Evolutionary conservation across 1,139 yeast genomes (phyloP).

Genomic region (Diutina rugosa): DNA sequence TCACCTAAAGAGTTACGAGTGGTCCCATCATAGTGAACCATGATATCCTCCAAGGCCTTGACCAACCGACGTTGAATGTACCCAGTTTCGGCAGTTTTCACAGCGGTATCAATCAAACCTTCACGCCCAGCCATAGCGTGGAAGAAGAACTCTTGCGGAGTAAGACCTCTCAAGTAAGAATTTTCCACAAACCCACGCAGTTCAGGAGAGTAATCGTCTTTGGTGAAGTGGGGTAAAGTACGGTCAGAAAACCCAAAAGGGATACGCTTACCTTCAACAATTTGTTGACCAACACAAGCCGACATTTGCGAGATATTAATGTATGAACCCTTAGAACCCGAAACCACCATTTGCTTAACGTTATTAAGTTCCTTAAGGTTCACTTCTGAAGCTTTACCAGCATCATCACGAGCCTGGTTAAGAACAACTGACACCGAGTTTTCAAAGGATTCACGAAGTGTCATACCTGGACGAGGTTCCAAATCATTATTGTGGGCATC

Average conservation of each 20-base stretch:
- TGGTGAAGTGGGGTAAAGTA: conserved; percentile 93
- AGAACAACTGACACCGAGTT: conserved; percentile 91
- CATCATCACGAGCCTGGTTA: conserved; percentile 98
- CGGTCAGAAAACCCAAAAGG: conserved; percentile 95
- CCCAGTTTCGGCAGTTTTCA: conserved; percentile 98
- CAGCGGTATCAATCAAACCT: conserved; percentile 98
- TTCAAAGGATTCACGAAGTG: conserved; percentile 94
- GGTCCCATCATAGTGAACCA: conserved; percentile 98
- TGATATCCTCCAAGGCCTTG: conserved; percentile 95
- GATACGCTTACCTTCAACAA: conserved; percentile 99
- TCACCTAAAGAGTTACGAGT: conserved; percentile 97
- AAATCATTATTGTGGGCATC: conserved; percentile 84
- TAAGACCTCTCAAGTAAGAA: conserved; percentile 91
- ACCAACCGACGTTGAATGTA: conserved; percentile 98
- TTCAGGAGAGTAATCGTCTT: conserved; percentile 97
- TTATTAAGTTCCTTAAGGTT: conserved; percentile 87
- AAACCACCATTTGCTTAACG: conserved; percentile 97
- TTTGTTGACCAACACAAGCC: conserved; percentile 99
- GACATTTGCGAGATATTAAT: conserved; percentile 99
- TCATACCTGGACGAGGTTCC: conserved; percentile 99
- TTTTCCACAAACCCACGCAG: conserved; percentile 97
- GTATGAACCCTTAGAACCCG: conserved; percentile 98
- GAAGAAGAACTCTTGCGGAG: conserved; percentile 98
- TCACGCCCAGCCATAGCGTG: conserved; percentile 99
- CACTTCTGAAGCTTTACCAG: conserved; percentile 97